Conservation (phyloP, 2,329 filamentous ascomycete genomes). For the Penicillium brevicompactum region DNA sequence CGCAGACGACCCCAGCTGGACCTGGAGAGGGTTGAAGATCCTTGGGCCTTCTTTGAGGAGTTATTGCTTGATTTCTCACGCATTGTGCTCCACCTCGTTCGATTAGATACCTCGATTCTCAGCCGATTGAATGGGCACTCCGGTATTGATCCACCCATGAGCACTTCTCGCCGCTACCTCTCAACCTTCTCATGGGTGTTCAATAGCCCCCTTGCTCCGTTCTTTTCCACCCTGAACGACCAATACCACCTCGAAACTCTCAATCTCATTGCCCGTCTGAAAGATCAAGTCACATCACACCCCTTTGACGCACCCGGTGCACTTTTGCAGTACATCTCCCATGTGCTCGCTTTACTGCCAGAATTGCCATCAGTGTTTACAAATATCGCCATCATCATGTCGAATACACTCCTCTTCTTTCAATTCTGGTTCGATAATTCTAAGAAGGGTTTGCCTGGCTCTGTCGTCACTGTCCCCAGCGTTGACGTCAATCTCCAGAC, state of each 20-base stretch:
- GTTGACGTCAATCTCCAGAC: constrained; percentile 16
- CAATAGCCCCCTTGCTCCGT: constrained; percentile 37
- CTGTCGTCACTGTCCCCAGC: constrained; percentile 22
- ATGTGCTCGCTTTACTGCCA: constrained; percentile 31
- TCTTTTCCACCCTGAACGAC: constrained; percentile 38
- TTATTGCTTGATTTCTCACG: constrained; percentile 45
- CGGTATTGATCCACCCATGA: constrained; percentile 28
- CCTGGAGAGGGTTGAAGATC: constrained; percentile 32
- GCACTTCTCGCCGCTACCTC: constrained; percentile 39
- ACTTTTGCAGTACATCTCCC: constrained; percentile 33
- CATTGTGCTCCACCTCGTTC: constrained; percentile 44
- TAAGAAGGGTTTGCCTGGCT: constrained; percentile 13
- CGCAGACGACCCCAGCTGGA: constrained; percentile 38
- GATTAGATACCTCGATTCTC: constrained; percentile 42
- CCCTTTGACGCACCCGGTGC: constrained; percentile 29
- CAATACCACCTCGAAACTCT: constrained; percentile 30
- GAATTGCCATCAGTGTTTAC: constrained; percentile 31
- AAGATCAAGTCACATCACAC: constrained; percentile 29
- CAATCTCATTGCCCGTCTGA: constrained; percentile 32
- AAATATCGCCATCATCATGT: constrained; percentile 25
- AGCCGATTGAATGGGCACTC: constrained; percentile 27
- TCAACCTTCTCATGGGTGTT: constrained; percentile 38
- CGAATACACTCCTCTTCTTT: constrained; percentile 29
- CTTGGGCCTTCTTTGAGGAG: constrained; percentile 40
- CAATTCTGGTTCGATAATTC: constrained; percentile 19